phyloP scores from a whole-genome alignment of 2,329 filamentous ascomycete species.

The Fusarium sp. region DNA sequence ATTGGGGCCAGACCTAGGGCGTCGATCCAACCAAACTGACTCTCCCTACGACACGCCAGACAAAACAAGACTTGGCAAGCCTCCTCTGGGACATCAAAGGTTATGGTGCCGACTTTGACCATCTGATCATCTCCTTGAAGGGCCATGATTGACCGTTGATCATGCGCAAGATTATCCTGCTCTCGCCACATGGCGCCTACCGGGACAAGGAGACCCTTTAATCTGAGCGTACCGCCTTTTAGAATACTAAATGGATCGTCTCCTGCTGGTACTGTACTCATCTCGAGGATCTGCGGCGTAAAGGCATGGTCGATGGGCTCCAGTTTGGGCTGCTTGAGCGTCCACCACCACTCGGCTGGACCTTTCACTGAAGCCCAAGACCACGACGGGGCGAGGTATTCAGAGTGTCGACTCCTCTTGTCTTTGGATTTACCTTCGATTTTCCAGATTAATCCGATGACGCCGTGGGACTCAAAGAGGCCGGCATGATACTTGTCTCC shows the following conservation, averaged over 20 bases:
- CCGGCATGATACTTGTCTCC: conserved; percentile 3
- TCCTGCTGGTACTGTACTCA: background rate
- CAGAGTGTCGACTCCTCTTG: background rate
- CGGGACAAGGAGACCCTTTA: background rate
- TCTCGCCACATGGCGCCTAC: background rate
- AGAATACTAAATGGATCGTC: background rate
- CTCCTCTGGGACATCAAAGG: background rate
- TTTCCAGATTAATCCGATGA: background rate
- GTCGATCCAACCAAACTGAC: background rate
- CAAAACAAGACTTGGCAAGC: background rate
- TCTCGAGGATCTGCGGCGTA: background rate
- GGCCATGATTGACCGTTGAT: background rate
- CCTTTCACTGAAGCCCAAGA: conserved; percentile 7
- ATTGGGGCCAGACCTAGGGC: background rate
- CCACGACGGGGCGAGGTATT: conserved; percentile 1
- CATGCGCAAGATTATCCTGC: background rate
- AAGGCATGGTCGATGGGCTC: background rate
- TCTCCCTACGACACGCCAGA: background rate
- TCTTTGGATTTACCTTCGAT: background rate
- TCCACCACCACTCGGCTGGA: background rate
- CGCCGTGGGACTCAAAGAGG: background rate
- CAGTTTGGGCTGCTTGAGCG: background rate
- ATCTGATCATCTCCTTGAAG: background rate
- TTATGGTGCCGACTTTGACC: background rate
- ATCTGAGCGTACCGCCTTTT: background rate